Percentiles rank a stretch among this genome's conserved stretches.
Conservation (phyloP, 2,329 filamentous ascomycete genomes). For the Lachnellula hyalina region DNA sequence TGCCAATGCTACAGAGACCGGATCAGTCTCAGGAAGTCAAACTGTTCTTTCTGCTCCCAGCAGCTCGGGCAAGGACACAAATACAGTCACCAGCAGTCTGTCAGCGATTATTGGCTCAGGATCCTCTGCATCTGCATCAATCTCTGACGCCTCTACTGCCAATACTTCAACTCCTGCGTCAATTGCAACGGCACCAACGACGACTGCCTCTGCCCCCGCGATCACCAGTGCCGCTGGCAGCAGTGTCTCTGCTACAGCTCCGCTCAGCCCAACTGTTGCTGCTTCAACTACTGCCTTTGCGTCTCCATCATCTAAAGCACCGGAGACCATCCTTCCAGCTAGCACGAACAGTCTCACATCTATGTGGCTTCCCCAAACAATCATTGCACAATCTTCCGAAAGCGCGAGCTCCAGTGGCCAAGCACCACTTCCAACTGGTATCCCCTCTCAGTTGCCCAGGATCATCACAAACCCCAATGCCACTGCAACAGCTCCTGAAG, state of each 20-base stretch:
- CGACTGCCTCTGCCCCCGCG: neutral
- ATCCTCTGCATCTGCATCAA: neutral
- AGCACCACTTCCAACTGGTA: slow-evolving; percentile 19
- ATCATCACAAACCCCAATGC: slow-evolving; percentile 27
- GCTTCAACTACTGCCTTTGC: neutral
- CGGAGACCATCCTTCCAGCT: neutral
- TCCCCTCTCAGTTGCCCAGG: slow-evolving; percentile 22
- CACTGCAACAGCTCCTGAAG: slow-evolving; percentile 35
- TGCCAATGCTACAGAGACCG: no score
- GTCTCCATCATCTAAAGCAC: neutral
- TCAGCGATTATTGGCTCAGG: no score
- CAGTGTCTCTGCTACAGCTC: neutral
- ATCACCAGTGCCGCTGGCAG: neutral
- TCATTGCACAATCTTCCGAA: neutral
- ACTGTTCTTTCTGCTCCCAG: neutral
- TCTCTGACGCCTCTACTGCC: neutral
- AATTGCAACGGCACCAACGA: neutral
- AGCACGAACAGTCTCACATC: neutral
- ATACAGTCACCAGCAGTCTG: neutral
- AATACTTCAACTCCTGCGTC: no score
- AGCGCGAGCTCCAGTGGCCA: neutral
- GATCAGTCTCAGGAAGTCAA: neutral
- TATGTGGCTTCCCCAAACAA: neutral
- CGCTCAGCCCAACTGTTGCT: neutral
- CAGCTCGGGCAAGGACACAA: neutral